phyloP scores from a whole-genome alignment of 2,329 filamentous ascomycete species.

The Corniculantispora saksenae region DNA sequence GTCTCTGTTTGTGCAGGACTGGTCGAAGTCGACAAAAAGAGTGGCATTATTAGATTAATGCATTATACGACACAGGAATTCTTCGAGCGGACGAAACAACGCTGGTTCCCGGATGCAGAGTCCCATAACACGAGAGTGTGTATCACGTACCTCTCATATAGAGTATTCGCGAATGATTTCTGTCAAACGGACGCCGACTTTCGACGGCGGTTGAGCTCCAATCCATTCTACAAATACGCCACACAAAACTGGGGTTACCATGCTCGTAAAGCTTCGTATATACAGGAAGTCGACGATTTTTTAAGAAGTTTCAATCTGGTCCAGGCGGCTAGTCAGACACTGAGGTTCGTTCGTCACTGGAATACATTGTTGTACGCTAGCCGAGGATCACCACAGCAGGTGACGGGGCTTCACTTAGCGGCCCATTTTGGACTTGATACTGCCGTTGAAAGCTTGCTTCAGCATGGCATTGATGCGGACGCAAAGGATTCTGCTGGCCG shows the following conservation, averaged over 20 bases:
- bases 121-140: neutral
- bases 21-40: conserved; percentile 39
- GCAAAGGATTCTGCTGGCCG: neutral
- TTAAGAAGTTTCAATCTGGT: neutral
- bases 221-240: conserved; percentile 20
- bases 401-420: neutral
- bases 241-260: conserved; percentile 21
- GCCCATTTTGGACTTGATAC: neutral
- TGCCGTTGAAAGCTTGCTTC: neutral
- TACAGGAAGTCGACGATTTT: neutral
- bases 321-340: neutral
- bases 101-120: neutral
- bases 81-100: neutral
- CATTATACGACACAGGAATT: conserved; percentile 14
- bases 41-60: conserved; percentile 38
- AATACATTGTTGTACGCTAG: neutral
- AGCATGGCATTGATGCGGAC: neutral
- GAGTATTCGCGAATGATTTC: neutral
- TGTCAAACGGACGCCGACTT: neutral
- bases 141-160: neutral
- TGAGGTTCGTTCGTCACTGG: neutral
- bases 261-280: neutral
- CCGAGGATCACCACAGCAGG: neutral
- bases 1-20: conserved; percentile 41
- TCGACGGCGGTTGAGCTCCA: neutral